phyloP scores from a whole-genome alignment of 75 land plant species.

The Cupressus sempervirens region DNA sequence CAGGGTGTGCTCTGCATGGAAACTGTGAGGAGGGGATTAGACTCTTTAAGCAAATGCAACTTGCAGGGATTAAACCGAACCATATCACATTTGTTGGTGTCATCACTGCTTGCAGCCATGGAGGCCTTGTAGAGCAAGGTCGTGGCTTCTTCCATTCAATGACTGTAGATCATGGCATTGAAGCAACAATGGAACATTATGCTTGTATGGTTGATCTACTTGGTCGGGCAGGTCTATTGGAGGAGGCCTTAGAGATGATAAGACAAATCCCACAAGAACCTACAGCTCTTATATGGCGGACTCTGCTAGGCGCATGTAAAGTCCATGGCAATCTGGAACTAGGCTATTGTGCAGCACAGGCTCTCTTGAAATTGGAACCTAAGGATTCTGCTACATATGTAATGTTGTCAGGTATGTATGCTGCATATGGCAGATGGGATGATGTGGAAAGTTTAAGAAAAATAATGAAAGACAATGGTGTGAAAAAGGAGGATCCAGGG shows the following conservation, averaged over 20 bases:
- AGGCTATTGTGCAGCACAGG: constrained; percentile 17
- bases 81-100: constrained; percentile 14
- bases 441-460: constrained; percentile 10
- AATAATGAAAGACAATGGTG: constrained; percentile 11
- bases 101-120: constrained; percentile 20
- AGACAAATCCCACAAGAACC: constrained; percentile 23
- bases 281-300: constrained; percentile 9
- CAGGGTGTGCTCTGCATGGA: constrained; percentile 22
- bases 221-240: constrained; percentile 15
- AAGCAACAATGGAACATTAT: constrained; percentile 17
- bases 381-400: constrained; percentile 19
- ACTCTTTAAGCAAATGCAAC: constrained; percentile 9
- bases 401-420: constrained; percentile 20
- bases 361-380: constrained; percentile 17
- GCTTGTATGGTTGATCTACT: constrained; percentile 17
- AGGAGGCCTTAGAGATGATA: constrained; percentile 18
- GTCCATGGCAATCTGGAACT: constrained; percentile 14
- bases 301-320: constrained; percentile 27
- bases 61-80: constrained; percentile 16
- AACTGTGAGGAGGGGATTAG: constrained; percentile 17
- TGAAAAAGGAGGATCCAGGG: constrained; percentile 18
- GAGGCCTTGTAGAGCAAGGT: constrained; percentile 19
- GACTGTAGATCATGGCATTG: constrained; percentile 5
- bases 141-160: constrained; percentile 6
- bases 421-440: constrained; percentile 17